Evolutionary conservation across 257 asterid species (phyloP), one percentile per base, ranked within the genome.

Genomic region (Gardenia jasminoides): DNA sequence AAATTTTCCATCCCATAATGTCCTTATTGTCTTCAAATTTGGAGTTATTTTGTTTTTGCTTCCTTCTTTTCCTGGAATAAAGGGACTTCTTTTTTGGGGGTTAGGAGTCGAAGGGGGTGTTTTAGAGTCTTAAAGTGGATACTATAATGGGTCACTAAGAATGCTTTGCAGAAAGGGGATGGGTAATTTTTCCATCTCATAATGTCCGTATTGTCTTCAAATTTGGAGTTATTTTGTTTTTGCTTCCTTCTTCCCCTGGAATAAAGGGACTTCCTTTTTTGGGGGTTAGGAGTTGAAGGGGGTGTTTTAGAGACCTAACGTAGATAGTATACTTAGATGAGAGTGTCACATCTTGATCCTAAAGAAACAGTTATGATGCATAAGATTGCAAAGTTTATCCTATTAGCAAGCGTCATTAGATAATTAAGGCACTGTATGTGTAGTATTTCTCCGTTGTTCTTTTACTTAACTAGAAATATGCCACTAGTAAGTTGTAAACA

Each of bases 141-240:
- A 19, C 0, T 67, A 8, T 19, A 19, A n/a, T n/a, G n/a, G n/a
- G n/a, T n/a, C n/a, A n/a, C n/a, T n/a, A n/a, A n/a, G 85, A 92
- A 80, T 87, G 96, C 96, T 81, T 81, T 96, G 88, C 98, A 89
- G 87, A 96, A 89, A 87, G 92, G 83, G 58, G 99, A 96, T 80
- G 93, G 98, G 99, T 93, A 85, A 70, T 77, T 24, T 36, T 33
- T 41, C 30, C 26, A 67, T 67, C 72, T 33, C 22, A 64, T 33
- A 15, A 2, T 19, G 9, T 67, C 44, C 28, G 0, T 36, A 36
- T 67, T 39, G 26, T 33, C n/a, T 16, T 31, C 20, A 4, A 67
- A 33, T 31, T 31, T 67, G 46, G 33, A 33, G 70, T 12, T 31
- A 17, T 17, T 7, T 20, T 67, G 28, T 13, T 67, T 36, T 10